phyloP scores from a whole-genome alignment of 2,329 filamentous ascomycete genomes.

The Aspergillus ustus region DNA sequence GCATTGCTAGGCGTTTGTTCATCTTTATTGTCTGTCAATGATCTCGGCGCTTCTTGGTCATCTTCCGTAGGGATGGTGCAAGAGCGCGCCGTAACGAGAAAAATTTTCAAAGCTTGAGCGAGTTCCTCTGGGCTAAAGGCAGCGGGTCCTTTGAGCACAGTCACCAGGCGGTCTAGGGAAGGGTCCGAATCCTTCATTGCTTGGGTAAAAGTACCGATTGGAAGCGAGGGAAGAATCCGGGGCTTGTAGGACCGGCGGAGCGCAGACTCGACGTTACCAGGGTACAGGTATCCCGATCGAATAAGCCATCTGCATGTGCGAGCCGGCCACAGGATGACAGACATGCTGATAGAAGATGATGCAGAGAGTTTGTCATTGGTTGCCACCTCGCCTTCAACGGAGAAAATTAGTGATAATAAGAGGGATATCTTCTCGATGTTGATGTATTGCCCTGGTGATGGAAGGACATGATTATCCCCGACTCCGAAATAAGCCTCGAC shows the following conservation, averaged over 20 bases:
- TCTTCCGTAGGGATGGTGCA: slow-evolving; percentile 32
- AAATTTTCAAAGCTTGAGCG: slow-evolving; percentile 42
- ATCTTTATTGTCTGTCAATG: slow-evolving; percentile 36
- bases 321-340: slow-evolving; percentile 42
- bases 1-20: slow-evolving; percentile 18
- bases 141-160: slow-evolving; percentile 41
- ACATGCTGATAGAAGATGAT: slow-evolving; percentile 34
- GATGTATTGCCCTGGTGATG: slow-evolving; percentile 33
- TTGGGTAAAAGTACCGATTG: slow-evolving; percentile 43
- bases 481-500: slow-evolving; percentile 36
- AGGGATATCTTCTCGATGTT: slow-evolving; percentile 44
- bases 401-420: slow-evolving; percentile 46
- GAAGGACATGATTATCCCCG: slow-evolving; percentile 29
- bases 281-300: slow-evolving; percentile 42
- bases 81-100: slow-evolving; percentile 45
- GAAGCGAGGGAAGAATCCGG: slow-evolving; percentile 42
- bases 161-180: slow-evolving; percentile 43
- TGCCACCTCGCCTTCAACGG: slow-evolving; percentile 27
- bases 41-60: slow-evolving; percentile 37
- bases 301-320: slow-evolving; percentile 49
- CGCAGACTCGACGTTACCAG: slow-evolving; percentile 46
- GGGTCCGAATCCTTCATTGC: slow-evolving; percentile 46
- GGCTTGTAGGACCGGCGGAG: slow-evolving; percentile 40
- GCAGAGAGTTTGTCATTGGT: slow-evolving; percentile 30
- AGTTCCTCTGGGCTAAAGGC: slow-evolving; percentile 45